Base-by-base conservation (phyloP, 805 yeast genomes). In the Cyberlindnera euphorbiiphila region DNA sequence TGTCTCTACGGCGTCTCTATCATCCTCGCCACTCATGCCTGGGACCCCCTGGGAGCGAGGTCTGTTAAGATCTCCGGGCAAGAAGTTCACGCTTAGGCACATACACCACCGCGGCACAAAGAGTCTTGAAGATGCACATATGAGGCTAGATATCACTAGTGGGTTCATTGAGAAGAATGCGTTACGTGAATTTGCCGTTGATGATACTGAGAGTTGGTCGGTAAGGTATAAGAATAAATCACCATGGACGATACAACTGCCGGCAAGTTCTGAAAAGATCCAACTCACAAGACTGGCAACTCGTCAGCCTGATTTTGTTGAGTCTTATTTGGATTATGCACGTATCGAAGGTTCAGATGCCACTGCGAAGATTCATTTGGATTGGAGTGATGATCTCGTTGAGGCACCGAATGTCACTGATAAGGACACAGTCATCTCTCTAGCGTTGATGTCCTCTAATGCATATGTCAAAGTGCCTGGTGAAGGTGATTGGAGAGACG, bases 401-500 rank as follows among this genome's bases (percentile, higher is more conserved):
- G 36, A 66, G 1, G 72, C 83, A 1, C 98, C 98, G 0, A 76
- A 93, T 49, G 64, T 91, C 8, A 64, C 77, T 2, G 96, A 89
- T 59, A 73, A 72, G 36, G 77, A 76, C 26, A 85, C 96, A 0
- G 57, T 91, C 4, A 65, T 89, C 3, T 64, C 84, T 2, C 62
- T 91, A 28, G 98, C 97, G 0, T 60, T 79, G 36, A 84, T 91
- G 77, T 78, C 96, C 0, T 85, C 95, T 1, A 84, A 93, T 57
- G 97, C 98, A 3, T 93, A 91, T 55, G 95, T 87, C 3, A 71
- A 74, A 31, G 64, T 76, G 21, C 97, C 97, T 4, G 63, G 62
- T 15, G 74, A 78, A 17, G 89, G 88, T 32, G 94, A 86, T 56
- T 93, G 98, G 98, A 65, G 82, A 38, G 93, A 91, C 51, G 76